phyloP scores from a whole-genome alignment of 176 grass and related monocot genomes.

The Carex scoparia region DNA sequence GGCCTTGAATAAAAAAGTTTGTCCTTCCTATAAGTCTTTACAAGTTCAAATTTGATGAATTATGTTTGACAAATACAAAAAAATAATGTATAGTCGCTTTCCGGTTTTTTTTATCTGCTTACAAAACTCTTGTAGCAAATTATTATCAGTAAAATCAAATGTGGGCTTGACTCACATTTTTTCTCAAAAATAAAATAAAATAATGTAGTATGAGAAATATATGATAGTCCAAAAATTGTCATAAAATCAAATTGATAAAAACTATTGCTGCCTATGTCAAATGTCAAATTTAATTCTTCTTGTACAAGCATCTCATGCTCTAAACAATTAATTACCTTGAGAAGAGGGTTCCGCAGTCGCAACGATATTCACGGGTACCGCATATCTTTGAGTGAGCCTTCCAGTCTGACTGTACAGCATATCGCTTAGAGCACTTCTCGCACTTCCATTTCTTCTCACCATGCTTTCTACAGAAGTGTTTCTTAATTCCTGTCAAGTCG shows the following conservation, averaged over 20 bases:
- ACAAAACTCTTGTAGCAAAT: no score
- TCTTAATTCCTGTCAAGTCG: conserved; percentile 98
- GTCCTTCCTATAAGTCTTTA: not conserved
- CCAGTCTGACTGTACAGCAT: conserved; percentile 96
- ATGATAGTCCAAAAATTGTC: not conserved
- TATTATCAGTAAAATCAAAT: no score
- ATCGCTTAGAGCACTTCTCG: conserved; percentile 96
- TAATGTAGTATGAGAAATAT: not conserved
- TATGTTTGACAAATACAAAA: not conserved
- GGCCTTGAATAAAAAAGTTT: not conserved
- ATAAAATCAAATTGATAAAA: not conserved
- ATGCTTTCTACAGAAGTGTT: conserved; percentile 99
- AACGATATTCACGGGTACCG: conserved; percentile 95
- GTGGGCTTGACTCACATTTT: no score
- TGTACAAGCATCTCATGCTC: not conserved
- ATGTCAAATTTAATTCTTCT: not conserved
- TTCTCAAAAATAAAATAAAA: not conserved
- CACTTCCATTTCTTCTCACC: conserved; percentile 99
- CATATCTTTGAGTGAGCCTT: conserved; percentile 99
- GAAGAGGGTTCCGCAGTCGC: conserved; percentile 98
- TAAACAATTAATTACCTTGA: conserved; percentile 58
- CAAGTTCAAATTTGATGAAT: not conserved
- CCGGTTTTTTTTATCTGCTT: no score
- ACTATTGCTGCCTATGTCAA: not conserved
- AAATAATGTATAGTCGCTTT: not conserved